Evolutionary conservation across 805 yeast species (phyloP).

Genomic region (Clavispora phyllophila): DNA sequence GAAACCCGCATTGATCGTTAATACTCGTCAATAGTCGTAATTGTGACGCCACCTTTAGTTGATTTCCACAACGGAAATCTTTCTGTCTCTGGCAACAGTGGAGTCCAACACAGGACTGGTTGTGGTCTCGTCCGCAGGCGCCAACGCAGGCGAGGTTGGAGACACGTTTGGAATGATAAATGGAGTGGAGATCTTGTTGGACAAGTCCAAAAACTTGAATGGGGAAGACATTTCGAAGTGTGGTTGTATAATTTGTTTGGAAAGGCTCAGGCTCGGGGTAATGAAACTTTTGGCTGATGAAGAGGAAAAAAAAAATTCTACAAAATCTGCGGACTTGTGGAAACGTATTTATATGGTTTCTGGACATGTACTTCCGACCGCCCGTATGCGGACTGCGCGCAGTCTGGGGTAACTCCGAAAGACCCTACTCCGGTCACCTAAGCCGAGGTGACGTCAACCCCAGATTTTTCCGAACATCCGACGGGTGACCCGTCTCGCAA

Average conservation of each 20-base stretch:
- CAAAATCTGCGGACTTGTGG: not conserved
- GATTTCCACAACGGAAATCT: constrained; percentile 23
- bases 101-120: constrained; percentile 9
- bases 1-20: not conserved
- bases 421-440: constrained; percentile 6
- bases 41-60: constrained; percentile 8
- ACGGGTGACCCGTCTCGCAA: not conserved
- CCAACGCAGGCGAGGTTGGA: constrained; percentile 39
- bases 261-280: not conserved
- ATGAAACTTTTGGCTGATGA: not conserved
- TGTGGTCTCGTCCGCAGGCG: not conserved
- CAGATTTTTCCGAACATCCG: not conserved
- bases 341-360: constrained; percentile 6
- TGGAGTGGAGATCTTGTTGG: constrained; percentile 55
- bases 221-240: constrained; percentile 8
- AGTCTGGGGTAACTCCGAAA: constrained; percentile 14
- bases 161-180: constrained; percentile 62
- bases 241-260: not conserved
- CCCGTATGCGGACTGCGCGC: not conserved
- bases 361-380: constrained; percentile 18
- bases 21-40: not conserved
- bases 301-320: not conserved
- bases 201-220: constrained; percentile 46
- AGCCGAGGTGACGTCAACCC: constrained; percentile 13
- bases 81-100: constrained; percentile 15